Evolutionary conservation across 148 eudicot genomes (phyloP).

Genomic region (Camellia japonica): DNA sequence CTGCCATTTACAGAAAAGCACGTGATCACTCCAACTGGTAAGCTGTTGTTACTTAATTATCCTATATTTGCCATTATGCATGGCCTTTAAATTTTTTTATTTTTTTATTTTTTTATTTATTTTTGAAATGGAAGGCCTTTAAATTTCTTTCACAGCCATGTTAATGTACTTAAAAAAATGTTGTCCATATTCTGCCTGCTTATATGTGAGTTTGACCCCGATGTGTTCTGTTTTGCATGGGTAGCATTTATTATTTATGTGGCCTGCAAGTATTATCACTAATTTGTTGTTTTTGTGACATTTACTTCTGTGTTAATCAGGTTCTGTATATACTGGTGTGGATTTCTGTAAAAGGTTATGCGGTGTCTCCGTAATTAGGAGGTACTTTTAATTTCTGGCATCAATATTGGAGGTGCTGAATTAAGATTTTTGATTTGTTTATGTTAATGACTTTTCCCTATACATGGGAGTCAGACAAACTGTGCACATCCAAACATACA

Average conservation of each 20-base stretch:
- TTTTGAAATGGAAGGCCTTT: background rate
- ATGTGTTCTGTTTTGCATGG: no score
- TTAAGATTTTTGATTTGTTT: background rate
- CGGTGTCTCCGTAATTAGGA: slow-evolving; percentile 90
- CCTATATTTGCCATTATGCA: background rate
- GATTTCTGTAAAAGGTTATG: slow-evolving; percentile 95
- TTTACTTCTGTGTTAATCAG: slow-evolving; percentile 39
- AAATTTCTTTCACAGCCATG: background rate
- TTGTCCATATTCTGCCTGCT: background rate
- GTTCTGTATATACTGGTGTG: slow-evolving; percentile 90
- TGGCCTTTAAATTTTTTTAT: background rate
- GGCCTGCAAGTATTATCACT: background rate
- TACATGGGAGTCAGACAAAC: background rate
- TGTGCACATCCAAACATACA: background rate
- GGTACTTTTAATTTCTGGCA: slow-evolving; percentile 33
- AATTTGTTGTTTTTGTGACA: slow-evolving; percentile 3
- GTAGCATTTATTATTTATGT: background rate
- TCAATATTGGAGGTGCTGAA: background rate
- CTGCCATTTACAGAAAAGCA: slow-evolving; percentile 95
- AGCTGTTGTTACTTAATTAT: slow-evolving; percentile 17
- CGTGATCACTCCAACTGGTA: slow-evolving; percentile 94
- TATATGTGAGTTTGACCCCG: background rate
- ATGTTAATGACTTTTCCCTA: background rate
- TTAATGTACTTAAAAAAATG: background rate
- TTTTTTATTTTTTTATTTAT: background rate